Evolutionary conservation across 768 basidiomycete species (phyloP).

Genomic region (Russula foetens): DNA sequence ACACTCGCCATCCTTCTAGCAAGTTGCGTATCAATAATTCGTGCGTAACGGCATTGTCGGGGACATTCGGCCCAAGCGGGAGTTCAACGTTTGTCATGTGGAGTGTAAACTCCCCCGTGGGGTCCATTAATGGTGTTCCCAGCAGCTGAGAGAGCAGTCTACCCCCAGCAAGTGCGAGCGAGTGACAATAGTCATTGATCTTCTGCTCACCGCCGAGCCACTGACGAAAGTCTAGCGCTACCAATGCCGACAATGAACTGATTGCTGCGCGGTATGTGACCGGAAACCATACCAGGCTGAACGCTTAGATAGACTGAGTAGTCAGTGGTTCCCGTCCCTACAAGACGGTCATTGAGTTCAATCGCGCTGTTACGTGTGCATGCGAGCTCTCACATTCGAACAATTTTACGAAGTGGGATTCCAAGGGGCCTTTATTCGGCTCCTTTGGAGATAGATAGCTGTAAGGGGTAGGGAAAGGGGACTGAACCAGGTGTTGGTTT

Average conservation of each 20-base stretch:
- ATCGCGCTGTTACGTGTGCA: not conserved
- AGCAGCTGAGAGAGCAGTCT: slow-evolving; percentile 48
- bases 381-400: slow-evolving; percentile 39
- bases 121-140: slow-evolving; percentile 56
- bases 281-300: slow-evolving; percentile 34
- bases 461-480: slow-evolving; percentile 49
- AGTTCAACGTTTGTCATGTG: slow-evolving; percentile 58
- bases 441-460: slow-evolving; percentile 43
- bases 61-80: slow-evolving; percentile 27
- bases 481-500: slow-evolving; percentile 55
- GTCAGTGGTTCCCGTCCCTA: slow-evolving; percentile 63
- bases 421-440: slow-evolving; percentile 25
- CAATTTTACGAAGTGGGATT: slow-evolving; percentile 38
- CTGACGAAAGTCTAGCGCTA: slow-evolving; percentile 65
- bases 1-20: slow-evolving; percentile 26
- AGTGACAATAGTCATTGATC: slow-evolving; percentile 64
- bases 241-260: not conserved
- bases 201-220: slow-evolving; percentile 68
- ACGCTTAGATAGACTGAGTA: slow-evolving; percentile 46
- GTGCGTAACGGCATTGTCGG: slow-evolving; percentile 19
- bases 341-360: not conserved
- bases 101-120: slow-evolving; percentile 45
- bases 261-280: not conserved
- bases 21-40: slow-evolving; percentile 21
- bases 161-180: slow-evolving; percentile 61